These are phyloP conservation scores for Podila verticillata DNA, from an alignment of 192 early-diverging fungal genomes.

Conservation along the genomic window DNA sequence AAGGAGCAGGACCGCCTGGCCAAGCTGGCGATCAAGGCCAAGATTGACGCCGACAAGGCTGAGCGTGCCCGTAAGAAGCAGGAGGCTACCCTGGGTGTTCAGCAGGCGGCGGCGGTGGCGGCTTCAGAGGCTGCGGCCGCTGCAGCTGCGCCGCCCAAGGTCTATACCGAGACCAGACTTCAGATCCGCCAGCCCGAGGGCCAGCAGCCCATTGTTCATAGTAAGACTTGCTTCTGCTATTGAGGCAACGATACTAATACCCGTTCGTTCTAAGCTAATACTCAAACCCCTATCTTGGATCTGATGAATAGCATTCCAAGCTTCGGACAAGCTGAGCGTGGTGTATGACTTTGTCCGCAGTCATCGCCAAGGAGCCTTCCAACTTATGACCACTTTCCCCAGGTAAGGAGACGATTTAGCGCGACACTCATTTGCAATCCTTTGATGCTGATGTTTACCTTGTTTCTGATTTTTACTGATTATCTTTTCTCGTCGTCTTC, in stretches of 20 bases:
- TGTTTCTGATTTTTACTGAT: background rate
- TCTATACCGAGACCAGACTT: conserved; percentile 79
- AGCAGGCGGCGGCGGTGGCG: conserved; percentile 9
- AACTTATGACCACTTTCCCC: conserved; percentile 78
- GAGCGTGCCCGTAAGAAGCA: conserved; percentile 70
- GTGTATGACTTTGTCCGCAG: conserved; percentile 69
- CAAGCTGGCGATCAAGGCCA: conserved; percentile 76
- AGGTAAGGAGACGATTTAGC: conserved; percentile 39
- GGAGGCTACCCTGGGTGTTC: conserved; percentile 40
- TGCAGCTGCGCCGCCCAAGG: conserved; percentile 54
- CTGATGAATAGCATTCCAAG: conserved; percentile 62
- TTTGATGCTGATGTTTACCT: background rate
- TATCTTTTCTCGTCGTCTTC: background rate
- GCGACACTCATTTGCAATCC: background rate
- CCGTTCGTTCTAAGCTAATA: background rate
- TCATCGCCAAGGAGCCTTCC: conserved; percentile 61
- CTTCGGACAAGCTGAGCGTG: conserved; percentile 62
- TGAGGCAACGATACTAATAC: background rate
- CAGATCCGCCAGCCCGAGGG: conserved; percentile 75
- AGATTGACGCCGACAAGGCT: conserved; percentile 83
- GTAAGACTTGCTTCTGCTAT: conserved; percentile 3
- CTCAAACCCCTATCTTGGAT: background rate
- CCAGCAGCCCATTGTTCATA: conserved; percentile 34
- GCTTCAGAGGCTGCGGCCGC: conserved; percentile 32
- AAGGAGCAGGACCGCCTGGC: conserved; percentile 83